Evolutionary conservation across 2,329 filamentous ascomycete species (phyloP), one percentile per base, ranked within the genome.

Genomic region (Blastomyces gilchristii): DNA sequence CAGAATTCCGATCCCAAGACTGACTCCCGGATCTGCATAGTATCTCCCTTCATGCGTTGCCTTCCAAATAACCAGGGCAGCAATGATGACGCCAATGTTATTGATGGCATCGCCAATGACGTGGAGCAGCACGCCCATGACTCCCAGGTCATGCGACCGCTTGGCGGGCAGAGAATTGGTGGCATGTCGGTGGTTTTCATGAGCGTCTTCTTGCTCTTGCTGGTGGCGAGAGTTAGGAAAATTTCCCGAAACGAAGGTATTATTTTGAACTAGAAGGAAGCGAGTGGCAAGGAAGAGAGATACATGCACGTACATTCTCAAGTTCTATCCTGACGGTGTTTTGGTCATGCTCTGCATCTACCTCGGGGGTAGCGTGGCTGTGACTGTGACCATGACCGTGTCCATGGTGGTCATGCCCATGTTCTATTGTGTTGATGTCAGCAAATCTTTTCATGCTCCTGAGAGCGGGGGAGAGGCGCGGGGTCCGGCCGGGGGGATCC

Each of bases 51-150:
- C 77, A 39, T 82, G 84, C 0, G 54, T 56, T 18, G 60, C 50
- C 50, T 54, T 50, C 87, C 87, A 90, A 71, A 91, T 87, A 41
- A 90, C 79, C 2, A 87, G 69, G 0, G 86, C 87, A 0, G 87
- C 82, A 47, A 87, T 77, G 58, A 91, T 90, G 64, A 91, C 88
- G 11, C 87, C 88, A 12, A 90, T 73, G 67, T 91, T 91, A 75
- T 90, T 91, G 65, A 87, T 79, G 6, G 87, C 87, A 69, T 91
- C 89, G 37, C 87, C 85, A 3, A 89, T 69, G 31, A 91, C 83
- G 68, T 92, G 89, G 16, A 89, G 75, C 11, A 91, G 70, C 1
- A 89, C 87, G 25, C 60, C 60, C 65, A 88, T 76, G 79, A 90
- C 87, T 12, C 85, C 87, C n/a, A 91, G 77, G 70, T 91, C 86